Percentiles rank a stretch among this genome's conserved stretches.
These are phyloP conservation scores for Cladosporium sp. DNA, from an alignment of 2,329 filamentous ascomycete genomes.

Conservation along the genomic window DNA sequence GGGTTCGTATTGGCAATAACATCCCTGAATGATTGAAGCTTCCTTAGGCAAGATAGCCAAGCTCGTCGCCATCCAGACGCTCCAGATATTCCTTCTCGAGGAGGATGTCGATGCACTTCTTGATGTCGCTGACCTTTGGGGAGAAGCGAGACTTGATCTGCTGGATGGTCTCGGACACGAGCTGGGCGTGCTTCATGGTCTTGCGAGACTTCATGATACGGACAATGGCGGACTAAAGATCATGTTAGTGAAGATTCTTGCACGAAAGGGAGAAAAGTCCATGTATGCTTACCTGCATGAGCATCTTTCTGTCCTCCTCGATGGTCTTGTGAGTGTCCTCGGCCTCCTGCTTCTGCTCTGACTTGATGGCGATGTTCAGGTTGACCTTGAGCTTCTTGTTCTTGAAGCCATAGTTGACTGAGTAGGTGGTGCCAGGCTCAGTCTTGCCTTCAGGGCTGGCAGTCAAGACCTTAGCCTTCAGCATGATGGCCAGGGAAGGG, in stretches of 20 bases:
- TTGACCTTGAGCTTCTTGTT: constrained; percentile 98
- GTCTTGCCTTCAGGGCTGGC: constrained; percentile 70
- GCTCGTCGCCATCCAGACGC: constrained; percentile 86
- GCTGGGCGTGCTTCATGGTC: constrained; percentile 94
- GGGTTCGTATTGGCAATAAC: not conserved
- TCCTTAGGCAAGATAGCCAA: constrained; percentile 89
- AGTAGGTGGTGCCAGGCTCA: constrained; percentile 73
- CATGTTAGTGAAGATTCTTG: constrained; percentile 27
- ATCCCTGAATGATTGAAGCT: too few relatives aligned
- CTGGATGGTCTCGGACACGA: constrained; percentile 91
- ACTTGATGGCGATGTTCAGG: constrained; percentile 88
- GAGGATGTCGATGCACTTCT: constrained; percentile 98
- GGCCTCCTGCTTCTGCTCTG: constrained; percentile 92
- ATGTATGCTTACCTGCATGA: constrained; percentile 75
- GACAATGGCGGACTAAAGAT: constrained; percentile 82
- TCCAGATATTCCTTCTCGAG: constrained; percentile 99
- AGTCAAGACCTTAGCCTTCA: constrained; percentile 87
- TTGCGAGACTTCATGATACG: constrained; percentile 99
- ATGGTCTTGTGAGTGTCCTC: constrained; percentile 99
- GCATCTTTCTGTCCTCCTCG: constrained; percentile 92
- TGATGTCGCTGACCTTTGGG: constrained; percentile 92
- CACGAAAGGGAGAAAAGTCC: not conserved
- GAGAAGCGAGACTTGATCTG: constrained; percentile 92
- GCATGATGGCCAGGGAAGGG: constrained; percentile 75
- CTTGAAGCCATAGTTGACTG: constrained; percentile 92